Base-by-base conservation (phyloP, 2,329 filamentous ascomycete species). In the Fusarium citri region DNA sequence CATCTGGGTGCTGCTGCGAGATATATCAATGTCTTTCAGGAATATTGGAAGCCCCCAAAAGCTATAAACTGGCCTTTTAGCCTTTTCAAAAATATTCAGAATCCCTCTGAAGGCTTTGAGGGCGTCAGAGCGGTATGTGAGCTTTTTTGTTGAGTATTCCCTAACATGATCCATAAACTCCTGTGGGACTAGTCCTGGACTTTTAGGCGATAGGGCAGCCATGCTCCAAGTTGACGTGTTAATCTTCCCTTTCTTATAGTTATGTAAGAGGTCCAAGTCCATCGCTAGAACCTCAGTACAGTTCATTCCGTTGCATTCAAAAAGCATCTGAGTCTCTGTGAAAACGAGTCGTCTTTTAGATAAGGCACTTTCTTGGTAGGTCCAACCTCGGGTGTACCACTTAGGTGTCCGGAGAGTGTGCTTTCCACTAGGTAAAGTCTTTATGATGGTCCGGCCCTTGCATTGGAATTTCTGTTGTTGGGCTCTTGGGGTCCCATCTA, bases 171-270 rank as follows among this genome's bases (percentile, higher is more conserved):
- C 18, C 10, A n/a, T n/a, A 11, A 37, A 37, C 34, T 37, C 34
- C 0, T 5, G 3, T 11, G 18, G 18, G 1, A n/a, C 1, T 7
- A 7, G 5, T 37, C 34, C 34, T 11, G 18, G 34, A 0, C 9
- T 4, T 7, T 37, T 37, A 0, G 18, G 34, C 1, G 18, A 37
- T n/a, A 37, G 1, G 0, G 34, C 34, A 11, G 34, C 34, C 18
- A 6, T 37, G 9, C 5, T n/a, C 5, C 8, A 34, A 0, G 31
- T 34, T 1, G 3, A 11, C 16, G 1, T 5, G 1, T 37, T 37
- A 4, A 37, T 1, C 2, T 7, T 37, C 9, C 34, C 34, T n/a
- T n/a, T n/a, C 3, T 4, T n/a, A 3, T n/a, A n/a, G 1, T 37
- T 11, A 11, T 37, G 34, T n/a, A 37, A n/a, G 0, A 11, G 9